Percentiles rank a stretch among this genome's conserved stretches.
These are phyloP conservation scores for Barnettozyma californica DNA, from an alignment of 805 yeast genomes.

Conservation along the genomic window DNA sequence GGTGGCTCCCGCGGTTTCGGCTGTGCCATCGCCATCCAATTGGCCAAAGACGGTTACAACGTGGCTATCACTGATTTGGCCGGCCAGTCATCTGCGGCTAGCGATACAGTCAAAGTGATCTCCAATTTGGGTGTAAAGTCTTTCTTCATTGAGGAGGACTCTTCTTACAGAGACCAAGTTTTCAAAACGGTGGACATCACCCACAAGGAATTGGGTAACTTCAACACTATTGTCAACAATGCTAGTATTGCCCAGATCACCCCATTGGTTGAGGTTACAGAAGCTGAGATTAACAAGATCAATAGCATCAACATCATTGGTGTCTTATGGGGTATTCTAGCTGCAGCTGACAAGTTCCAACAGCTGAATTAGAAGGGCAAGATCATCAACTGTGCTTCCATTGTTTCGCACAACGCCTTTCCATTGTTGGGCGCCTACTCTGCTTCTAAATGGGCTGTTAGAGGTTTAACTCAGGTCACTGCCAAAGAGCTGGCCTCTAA, in stretches of 20 bases:
- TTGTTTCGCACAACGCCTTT: conserved; percentile 30
- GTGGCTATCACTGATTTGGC: conserved; percentile 27
- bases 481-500: conserved; percentile 33
- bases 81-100: conserved; percentile 20
- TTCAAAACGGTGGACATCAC: conserved; percentile 27
- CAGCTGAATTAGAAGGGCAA: conserved; percentile 30
- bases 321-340: conserved; percentile 30
- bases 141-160: conserved; percentile 25
- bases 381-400: conserved; percentile 34
- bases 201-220: conserved; percentile 26
- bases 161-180: conserved; percentile 22
- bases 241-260: conserved; percentile 31
- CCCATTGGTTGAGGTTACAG: conserved; percentile 26
- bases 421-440: conserved; percentile 30
- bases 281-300: conserved; percentile 24
- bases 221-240: conserved; percentile 34
- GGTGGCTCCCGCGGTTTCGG: conserved; percentile 94
- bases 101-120: conserved; percentile 21
- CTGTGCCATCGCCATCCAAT: conserved; percentile 70
- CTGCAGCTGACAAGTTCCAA: conserved; percentile 27
- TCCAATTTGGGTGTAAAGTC: conserved; percentile 17
- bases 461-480: conserved; percentile 32
- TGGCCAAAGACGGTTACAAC: conserved; percentile 66
- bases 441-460: conserved; percentile 34
- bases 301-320: conserved; percentile 29